Evolutionary conservation across 192 early-diverging fungal species (phyloP), one percentile per base, ranked within the genome.

Genomic region (Entomortierella chlamydospora): DNA sequence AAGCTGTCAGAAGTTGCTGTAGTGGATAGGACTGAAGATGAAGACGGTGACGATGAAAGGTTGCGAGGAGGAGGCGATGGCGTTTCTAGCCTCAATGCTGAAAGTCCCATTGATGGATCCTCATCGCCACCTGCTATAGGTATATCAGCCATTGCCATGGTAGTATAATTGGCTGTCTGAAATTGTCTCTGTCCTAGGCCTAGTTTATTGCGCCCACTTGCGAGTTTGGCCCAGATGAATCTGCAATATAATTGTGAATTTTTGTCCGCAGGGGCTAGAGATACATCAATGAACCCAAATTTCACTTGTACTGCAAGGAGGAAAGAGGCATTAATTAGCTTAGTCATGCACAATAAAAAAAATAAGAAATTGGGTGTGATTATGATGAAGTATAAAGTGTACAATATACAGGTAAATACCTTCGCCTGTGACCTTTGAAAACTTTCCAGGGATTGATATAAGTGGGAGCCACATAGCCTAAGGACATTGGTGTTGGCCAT

Each of bases 391-490:
- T 30, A 0, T 56, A 4, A 30, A 33, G 34, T 61, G 31, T n/a
- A 47, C 51, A 29, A n/a, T n/a, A n/a, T n/a, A n/a, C n/a, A n/a
- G n/a, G n/a, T n/a, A n/a, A n/a, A n/a, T 66, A 79, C 76, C 76
- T 66, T 79, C 68, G 10, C 76, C 76, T 47, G 68, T 79, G 34
- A 79, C 57, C 37, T 65, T 79, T 13, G 67, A 70, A 57, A 79
- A 79, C 57, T 61, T 66, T 47, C 68, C 68, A 25, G 76, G 76
- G 4, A 79, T 70, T 9, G 76, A 70, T 26, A 34, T 43, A 26
- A 79, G 68, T 49, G 68, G 39, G 30, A 65, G 66, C 76, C 76
- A 79, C 18, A n/a, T 34, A 7, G 67, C 62, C 76, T 79, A 70
- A 9, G 15, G 45, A 37, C 34, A 37, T 37, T 37, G 10, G 10